Evolutionary conservation across 1,284 basidiomycete genomes (phyloP), one percentile per base, ranked within the genome.

Genomic region (Nidula niveotomentosa): DNA sequence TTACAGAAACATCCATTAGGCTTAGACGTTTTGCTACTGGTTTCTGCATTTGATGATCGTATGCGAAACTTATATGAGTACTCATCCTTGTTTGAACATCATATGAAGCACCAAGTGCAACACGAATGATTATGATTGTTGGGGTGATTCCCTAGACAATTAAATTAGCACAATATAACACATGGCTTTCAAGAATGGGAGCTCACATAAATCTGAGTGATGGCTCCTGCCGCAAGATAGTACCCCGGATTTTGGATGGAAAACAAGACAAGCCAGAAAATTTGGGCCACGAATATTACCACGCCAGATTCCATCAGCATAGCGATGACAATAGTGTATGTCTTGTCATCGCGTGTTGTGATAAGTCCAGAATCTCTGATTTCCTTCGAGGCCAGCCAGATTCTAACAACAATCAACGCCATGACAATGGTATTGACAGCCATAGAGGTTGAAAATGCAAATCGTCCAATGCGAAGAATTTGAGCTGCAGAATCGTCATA

Each of bases 131-230:
- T 30, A 49, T 6, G 7, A 49, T 30, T 13, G 48, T 49, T 6
- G 48, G 48, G 13, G 48, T 36, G 18, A 49, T n/a, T 49, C 48
- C 48, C 48, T 49, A 49, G 9, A 33, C 7, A 9, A 33, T 8
- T 36, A n/a, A 34, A 23, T 12, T 34, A 36, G 18, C 23, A 30
- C 18, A 12, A 17, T 30, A 23, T 17, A 10, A 12, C 15, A 15
- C 18, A n/a, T 47, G 4, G 45, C 23, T 34, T 13, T 13, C 12
- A 9, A 18, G 34, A 36, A 47, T 15, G 18, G 4, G 10, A 15
- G 12, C 48, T 49, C 18, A 49, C 48, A 49, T 49, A 49, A 33
- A 36, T 49, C 34, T 49, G 48, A 36, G 13, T 13, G 13, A 49
- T 36, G 18, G 18, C 23, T 49, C 48, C 48, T n/a, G 9, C 13